Percentiles rank a stretch among this genome's conserved stretches.
phyloP scores from a whole-genome alignment of 495 filamentous ascomycete genomes.

The Aspergillus avenaceus region DNA sequence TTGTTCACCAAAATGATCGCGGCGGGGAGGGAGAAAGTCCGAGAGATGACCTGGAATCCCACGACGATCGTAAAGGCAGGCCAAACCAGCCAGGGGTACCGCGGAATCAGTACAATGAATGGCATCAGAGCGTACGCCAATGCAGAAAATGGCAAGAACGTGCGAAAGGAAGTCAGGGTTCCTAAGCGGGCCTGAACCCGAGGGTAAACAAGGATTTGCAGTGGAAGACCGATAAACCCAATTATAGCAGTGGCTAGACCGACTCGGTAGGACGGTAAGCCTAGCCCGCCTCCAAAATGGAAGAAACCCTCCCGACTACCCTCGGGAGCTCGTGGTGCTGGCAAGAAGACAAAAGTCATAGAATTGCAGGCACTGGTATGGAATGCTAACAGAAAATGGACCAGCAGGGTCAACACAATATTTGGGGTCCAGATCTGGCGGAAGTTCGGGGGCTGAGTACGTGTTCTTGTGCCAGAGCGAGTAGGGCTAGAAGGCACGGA shows the following conservation, averaged over 20 bases:
- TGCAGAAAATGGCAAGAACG: slow-evolving; percentile 60
- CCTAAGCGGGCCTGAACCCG: slow-evolving; percentile 55
- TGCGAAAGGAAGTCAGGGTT: slow-evolving; percentile 55
- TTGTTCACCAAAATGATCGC: slow-evolving; percentile 70
- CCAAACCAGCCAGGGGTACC: slow-evolving; percentile 45
- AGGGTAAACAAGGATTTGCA: slow-evolving; percentile 71
- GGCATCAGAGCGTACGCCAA: slow-evolving; percentile 63
- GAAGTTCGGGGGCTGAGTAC: slow-evolving; percentile 43
- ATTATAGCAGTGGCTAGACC: slow-evolving; percentile 67
- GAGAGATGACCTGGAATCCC: slow-evolving; percentile 62
- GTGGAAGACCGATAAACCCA: slow-evolving; percentile 61
- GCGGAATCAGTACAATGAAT: slow-evolving; percentile 60
- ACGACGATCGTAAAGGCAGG: slow-evolving; percentile 56
- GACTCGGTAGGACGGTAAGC: slow-evolving; percentile 61
- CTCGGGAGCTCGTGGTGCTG: slow-evolving; percentile 55
- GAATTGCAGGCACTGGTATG: slow-evolving; percentile 74
- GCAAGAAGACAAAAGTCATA: slow-evolving; percentile 69
- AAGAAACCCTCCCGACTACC: slow-evolving; percentile 46
- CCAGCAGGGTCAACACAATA: slow-evolving; percentile 56
- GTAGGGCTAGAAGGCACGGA: slow-evolving; percentile 26
- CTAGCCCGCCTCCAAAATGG: slow-evolving; percentile 69
- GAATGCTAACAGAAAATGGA: slow-evolving; percentile 64
- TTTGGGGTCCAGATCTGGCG: slow-evolving; percentile 59
- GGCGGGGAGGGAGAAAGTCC: slow-evolving; percentile 67
- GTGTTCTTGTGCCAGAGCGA: slow-evolving; percentile 14